Base-by-base conservation (phyloP, 139 green algal genomes). In the Pycnococcus provasolii region DNA sequence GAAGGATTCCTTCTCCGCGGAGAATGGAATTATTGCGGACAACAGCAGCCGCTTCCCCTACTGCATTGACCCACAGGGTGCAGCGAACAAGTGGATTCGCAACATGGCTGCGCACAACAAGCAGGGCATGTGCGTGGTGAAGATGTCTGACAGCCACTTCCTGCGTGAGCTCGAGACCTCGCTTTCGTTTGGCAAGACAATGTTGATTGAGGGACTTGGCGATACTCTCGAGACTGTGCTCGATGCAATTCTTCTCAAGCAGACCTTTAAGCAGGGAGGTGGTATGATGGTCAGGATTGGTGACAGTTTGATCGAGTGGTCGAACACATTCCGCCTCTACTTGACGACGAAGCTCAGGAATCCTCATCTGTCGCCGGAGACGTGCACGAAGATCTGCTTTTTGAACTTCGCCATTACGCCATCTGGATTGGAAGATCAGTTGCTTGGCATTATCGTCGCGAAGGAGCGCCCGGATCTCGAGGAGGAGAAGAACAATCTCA, bases 381-480 rank as follows among this genome's bases (percentile, higher is more conserved):
- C 60, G 4, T 65, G 11, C 60, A 50, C 40, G n/a, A 75, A 75
- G 68, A 81, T 91, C 53, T 81, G 75, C 0, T 71, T 89, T 50
- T 79, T 91, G 13, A 88, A 88, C 67, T 91, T 91, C 80, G 85
- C 84, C 67, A 89, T 86, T 57, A 89, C 85, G 0, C 81, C 73
- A 43, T 83, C 89, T 72, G 84, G 84, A 2, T 76, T 89, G 48
- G 42, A 59, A 0, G 84, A 89, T 68, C 84, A 89, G 80, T 70
- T 89, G 73, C 80, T 88, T 42, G 83, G 84, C 7, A 80, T 87
- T 51, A 78, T 81, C 60, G 83, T 90, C 54, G 82, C 84, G 1
- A 77, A 84, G 63, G 84, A 90, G 79, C 72, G 82, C 71, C 82
- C 84, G 1, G 76, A 85, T 37, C 72, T 90, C 60, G 84, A 90